These are phyloP conservation scores for Fusarium sp. DNA, from an alignment of 2,329 filamentous ascomycete species.

Conservation along the genomic window DNA sequence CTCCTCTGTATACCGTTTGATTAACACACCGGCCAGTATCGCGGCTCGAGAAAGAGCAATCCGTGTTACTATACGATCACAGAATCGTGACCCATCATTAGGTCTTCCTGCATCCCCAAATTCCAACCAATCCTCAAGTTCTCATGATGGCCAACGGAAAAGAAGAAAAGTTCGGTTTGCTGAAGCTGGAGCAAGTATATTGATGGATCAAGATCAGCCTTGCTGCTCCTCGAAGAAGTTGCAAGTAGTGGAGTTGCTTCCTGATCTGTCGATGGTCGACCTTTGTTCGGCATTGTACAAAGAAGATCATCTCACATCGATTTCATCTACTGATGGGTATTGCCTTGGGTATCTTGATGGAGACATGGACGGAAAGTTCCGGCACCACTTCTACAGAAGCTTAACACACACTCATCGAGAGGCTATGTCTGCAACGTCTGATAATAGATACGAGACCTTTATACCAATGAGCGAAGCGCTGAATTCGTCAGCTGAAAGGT, in stretches of 20 bases:
- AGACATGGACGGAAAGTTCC: not conserved
- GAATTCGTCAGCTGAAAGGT: not conserved
- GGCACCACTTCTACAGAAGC: not conserved
- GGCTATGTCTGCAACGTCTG: rapidly evolving
- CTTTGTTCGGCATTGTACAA: not conserved
- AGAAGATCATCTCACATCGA: not conserved
- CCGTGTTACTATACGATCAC: not conserved
- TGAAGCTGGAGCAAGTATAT: not conserved
- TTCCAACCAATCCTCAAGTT: not conserved
- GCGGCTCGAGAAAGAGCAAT: not conserved
- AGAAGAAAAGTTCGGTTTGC: not conserved
- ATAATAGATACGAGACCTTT: not conserved
- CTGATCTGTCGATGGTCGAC: not conserved
- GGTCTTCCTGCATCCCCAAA: not conserved
- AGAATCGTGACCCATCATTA: not conserved
- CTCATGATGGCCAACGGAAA: not conserved
- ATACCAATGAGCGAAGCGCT: not conserved
- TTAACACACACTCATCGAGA: not conserved
- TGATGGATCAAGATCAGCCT: rapidly evolving
- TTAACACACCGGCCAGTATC: too few relatives aligned
- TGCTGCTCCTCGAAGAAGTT: too few relatives aligned
- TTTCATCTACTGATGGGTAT: not conserved
- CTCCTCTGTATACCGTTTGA: too few relatives aligned
- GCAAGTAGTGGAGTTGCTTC: not conserved
- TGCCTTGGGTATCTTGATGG: not conserved